Evolutionary conservation across 2,329 filamentous ascomycete genomes (phyloP).

Genomic region (Xylaria sp.): DNA sequence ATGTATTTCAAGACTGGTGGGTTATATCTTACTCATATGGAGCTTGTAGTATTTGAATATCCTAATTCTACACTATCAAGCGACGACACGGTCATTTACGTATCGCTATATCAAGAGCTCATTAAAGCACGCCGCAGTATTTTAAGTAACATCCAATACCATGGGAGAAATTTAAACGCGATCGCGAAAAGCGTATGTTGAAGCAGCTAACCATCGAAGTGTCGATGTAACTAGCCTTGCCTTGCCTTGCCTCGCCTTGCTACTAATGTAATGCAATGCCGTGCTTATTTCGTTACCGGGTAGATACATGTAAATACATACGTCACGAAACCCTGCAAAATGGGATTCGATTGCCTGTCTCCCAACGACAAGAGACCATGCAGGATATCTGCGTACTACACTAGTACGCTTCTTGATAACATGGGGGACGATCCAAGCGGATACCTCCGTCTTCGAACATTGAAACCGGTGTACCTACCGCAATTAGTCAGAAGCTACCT

Average conservation of each 20-base stretch:
- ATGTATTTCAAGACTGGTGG: not conserved
- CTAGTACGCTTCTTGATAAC: too few species aligned
- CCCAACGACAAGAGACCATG: not conserved
- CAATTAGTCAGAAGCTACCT: not conserved
- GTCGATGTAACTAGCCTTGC: not conserved
- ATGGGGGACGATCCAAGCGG: not conserved
- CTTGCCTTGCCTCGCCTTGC: too few species aligned
- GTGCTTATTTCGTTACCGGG: too few species aligned
- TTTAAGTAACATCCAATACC: not conserved
- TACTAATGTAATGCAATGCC: too few species aligned
- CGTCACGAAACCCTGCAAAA: not conserved
- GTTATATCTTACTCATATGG: too few species aligned
- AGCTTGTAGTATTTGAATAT: not conserved
- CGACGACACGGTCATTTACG: not conserved
- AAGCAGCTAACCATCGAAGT: not conserved
- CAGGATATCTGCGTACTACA: too few species aligned
- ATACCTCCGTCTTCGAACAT: not conserved
- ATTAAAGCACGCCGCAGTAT: not conserved
- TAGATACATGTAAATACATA: not conserved
- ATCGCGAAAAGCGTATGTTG: not conserved
- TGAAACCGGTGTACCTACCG: not conserved
- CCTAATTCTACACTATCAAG: not conserved
- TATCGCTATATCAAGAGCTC: conserved; percentile 4
- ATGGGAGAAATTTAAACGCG: not conserved
- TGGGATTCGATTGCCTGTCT: not conserved